A percentile compares a stretch with the other conserved stretches of the same genome.
These are phyloP conservation scores for Erythrophleum fordii DNA, from an alignment of 306 rosid species.

Conservation along the genomic window DNA sequence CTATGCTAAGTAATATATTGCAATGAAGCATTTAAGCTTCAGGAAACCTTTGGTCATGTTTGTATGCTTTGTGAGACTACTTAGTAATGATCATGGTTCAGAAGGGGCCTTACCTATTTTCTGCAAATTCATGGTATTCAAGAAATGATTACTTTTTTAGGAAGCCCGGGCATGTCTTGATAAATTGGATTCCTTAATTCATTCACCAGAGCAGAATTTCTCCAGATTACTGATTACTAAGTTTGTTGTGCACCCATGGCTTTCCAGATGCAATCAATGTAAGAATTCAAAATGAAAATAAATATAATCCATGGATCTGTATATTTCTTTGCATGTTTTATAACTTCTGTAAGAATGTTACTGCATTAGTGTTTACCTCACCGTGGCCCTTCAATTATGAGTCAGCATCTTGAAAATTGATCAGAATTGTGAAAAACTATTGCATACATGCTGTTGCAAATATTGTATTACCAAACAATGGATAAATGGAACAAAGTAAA, in stretches of 20 bases:
- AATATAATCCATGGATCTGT: neutral
- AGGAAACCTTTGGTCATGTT: conserved; percentile 1
- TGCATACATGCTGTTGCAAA: conserved; percentile 9
- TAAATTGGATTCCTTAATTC: neutral
- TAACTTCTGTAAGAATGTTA: neutral
- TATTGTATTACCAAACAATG: conserved; percentile 8
- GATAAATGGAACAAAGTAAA: neutral
- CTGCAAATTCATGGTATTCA: neutral
- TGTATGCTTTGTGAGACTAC: neutral
- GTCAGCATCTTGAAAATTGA: neutral
- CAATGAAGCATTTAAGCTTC: neutral
- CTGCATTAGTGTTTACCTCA: neutral
- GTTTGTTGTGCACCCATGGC: neutral
- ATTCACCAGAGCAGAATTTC: neutral
- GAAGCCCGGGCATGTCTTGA: neutral
- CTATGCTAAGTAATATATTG: neutral
- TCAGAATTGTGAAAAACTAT: conserved; percentile 1
- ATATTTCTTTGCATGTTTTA: neutral
- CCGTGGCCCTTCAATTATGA: neutral
- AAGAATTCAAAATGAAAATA: neutral
- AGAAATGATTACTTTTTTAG: neutral
- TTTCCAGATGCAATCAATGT: neutral
- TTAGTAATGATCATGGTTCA: neutral
- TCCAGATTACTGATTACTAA: neutral
- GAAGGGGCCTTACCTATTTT: neutral